Percentiles rank a stretch among this genome's conserved stretches.
Evolutionary conservation across 106 monocot genomes (phyloP).

Genomic region (Platanthera zijinensis): DNA sequence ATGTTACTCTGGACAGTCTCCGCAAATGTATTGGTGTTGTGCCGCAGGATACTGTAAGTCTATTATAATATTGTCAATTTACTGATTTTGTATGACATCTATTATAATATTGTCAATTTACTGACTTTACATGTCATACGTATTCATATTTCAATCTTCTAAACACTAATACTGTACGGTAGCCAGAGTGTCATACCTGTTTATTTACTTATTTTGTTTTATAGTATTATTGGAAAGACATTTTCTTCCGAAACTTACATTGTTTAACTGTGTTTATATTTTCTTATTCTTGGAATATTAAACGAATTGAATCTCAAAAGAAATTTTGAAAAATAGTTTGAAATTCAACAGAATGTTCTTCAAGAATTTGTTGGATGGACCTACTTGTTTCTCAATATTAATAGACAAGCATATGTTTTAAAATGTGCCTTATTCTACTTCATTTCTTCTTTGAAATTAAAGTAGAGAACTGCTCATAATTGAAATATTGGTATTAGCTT

Average conservation of each 20-base stretch:
- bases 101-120: background rate
- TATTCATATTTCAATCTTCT: background rate
- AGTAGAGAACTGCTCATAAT: background rate
- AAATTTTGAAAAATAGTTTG: background rate
- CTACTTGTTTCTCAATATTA: background rate
- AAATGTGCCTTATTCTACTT: background rate
- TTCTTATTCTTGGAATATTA: background rate
- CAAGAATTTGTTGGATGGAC: background rate
- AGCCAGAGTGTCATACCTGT: background rate
- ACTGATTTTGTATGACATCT: background rate
- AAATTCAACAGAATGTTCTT: background rate
- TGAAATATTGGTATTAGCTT: no score
- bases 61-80: background rate
- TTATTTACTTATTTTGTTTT: background rate
- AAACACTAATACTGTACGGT: background rate
- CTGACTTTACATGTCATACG: background rate
- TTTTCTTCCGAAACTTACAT: background rate
- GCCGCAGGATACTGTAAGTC: constrained; percentile 92
- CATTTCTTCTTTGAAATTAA: background rate
- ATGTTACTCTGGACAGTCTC: constrained; percentile 80
- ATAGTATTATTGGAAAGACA: background rate
- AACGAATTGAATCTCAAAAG: background rate
- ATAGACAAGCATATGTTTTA: background rate
- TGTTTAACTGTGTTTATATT: background rate
- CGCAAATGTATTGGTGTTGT: constrained; percentile 85